phyloP scores from a whole-genome alignment of 371 early-diverging fungal genomes.

The Apophysomyces elegans region DNA sequence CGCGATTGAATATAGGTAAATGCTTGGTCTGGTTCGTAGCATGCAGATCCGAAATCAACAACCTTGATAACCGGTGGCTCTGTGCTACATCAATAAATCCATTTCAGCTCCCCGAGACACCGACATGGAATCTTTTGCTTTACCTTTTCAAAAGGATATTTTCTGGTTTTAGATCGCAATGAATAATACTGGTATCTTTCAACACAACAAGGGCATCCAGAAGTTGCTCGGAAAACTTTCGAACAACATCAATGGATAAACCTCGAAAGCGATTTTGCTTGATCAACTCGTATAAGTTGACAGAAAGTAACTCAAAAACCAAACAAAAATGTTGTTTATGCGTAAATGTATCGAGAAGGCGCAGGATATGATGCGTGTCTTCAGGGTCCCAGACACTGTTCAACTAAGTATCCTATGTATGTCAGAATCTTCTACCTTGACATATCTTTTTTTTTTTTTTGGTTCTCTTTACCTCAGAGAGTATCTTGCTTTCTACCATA shows the following conservation, averaged over 20 bases:
- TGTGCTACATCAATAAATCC: conserved; percentile 43
- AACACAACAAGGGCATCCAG: conserved; percentile 85
- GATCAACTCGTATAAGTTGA: conserved; percentile 96
- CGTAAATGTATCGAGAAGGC: conserved; percentile 92
- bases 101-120: not conserved
- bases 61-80: conserved; percentile 93
- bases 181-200: conserved; percentile 87
- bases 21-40: conserved; percentile 87
- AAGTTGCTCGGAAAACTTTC: conserved; percentile 88
- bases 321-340: conserved; percentile 95
- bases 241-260: conserved; percentile 85
- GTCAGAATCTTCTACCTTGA: not conserved
- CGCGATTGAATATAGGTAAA: conserved; percentile 98
- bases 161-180: conserved; percentile 99
- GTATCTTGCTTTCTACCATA: conserved; percentile 93
- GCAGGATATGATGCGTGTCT: conserved; percentile 86
- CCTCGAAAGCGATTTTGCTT: conserved; percentile 97
- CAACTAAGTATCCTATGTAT: conserved; percentile 49
- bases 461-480: conserved; percentile 28
- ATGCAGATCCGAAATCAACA: conserved; percentile 99
- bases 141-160: conserved; percentile 90
- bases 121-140: conserved; percentile 16
- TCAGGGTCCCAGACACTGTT: conserved; percentile 84
- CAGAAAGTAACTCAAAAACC: conserved; percentile 93
- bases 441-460: not conserved